phyloP scores from a whole-genome alignment of 2,329 filamentous ascomycete genomes.

The Colletotrichum neosansevieriae region DNA sequence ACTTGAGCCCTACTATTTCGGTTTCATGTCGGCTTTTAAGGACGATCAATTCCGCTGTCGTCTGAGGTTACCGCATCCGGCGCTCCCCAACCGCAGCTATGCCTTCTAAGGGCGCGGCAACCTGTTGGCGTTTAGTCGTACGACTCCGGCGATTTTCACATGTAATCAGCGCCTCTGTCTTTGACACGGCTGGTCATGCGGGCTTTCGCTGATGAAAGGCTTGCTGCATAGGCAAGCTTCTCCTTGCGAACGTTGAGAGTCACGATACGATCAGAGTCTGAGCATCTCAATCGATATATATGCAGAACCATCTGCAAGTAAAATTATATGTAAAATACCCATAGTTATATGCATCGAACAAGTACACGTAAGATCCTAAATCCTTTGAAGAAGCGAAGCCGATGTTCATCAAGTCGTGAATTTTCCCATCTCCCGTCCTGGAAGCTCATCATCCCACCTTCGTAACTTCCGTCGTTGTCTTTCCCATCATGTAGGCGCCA shows the following conservation, averaged over 20 bases:
- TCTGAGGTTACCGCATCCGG: constrained; percentile 5
- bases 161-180: not conserved
- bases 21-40: not conserved
- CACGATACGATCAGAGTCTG: no score
- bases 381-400: not conserved
- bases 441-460: not conserved
- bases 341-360: not conserved
- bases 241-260: no score
- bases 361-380: not conserved
- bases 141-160: not conserved
- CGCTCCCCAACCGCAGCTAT: no score
- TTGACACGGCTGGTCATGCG: no score
- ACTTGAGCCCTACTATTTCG: not conserved
- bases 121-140: not conserved
- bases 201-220: no score
- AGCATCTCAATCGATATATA: no score
- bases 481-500: constrained; percentile 3
- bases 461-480: constrained; percentile 1
- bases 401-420: not conserved
- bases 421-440: not conserved
- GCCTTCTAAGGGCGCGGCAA: not conserved
- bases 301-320: no score
- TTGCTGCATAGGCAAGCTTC: no score
- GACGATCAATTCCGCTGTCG: constrained; percentile 1
- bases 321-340: not conserved